Evolutionary conservation across 176 grass and related monocot species (phyloP).

Genomic region (Raddia distichophylla): DNA sequence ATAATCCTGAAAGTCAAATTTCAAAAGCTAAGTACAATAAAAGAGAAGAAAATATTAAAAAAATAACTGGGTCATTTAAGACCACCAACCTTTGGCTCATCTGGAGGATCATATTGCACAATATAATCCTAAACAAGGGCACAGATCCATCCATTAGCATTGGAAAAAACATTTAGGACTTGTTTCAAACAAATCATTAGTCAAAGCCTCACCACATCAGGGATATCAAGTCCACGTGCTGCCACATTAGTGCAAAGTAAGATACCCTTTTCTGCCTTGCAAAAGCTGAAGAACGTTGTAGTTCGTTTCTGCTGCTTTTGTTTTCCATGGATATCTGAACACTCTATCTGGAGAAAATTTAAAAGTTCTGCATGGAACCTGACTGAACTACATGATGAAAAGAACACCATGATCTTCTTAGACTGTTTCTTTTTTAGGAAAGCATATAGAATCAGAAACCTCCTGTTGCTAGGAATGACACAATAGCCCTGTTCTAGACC

Average conservation of each 20-base stretch:
- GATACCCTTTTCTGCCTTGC: conserved; percentile 90
- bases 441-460: conserved; percentile 87
- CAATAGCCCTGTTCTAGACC: conserved; percentile 95
- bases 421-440: conserved; percentile 88
- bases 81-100: conserved; percentile 89
- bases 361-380: conserved; percentile 89
- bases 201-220: conserved; percentile 76
- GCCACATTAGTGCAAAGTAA: conserved; percentile 94
- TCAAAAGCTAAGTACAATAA: not conserved
- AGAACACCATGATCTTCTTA: conserved; percentile 98
- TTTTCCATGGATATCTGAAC: conserved; percentile 93
- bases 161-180: not conserved
- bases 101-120: conserved; percentile 95
- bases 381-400: conserved; percentile 97
- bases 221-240: conserved; percentile 97
- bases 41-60: conserved; percentile 6
- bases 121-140: conserved; percentile 81
- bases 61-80: conserved; percentile 4
- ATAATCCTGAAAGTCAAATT: conserved; percentile 78
- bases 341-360: conserved; percentile 79
- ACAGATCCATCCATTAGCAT: conserved; percentile 25
- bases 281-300: conserved; percentile 88
- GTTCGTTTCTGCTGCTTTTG: conserved; percentile 98
- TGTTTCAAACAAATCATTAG: conserved; percentile 4
- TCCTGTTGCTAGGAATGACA: conserved; percentile 77